phyloP scores from a whole-genome alignment of 345 rosid genomes.

The Sonneratia caseolaris region DNA sequence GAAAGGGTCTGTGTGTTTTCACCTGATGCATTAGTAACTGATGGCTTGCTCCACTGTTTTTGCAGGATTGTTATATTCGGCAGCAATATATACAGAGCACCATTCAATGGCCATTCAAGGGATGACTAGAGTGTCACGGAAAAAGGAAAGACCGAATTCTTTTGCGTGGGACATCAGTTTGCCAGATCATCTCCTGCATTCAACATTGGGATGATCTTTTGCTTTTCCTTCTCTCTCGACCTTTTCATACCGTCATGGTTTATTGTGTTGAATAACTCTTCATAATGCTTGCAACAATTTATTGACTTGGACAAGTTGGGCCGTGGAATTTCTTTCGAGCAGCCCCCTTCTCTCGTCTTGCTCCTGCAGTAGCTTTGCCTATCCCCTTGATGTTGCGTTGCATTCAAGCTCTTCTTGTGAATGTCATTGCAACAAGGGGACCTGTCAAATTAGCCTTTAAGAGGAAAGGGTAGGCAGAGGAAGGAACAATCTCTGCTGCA shows the following conservation, averaged over 20 bases:
- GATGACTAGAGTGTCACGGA: neutral
- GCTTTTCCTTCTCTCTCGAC: neutral
- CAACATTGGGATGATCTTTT: neutral
- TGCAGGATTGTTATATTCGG: neutral
- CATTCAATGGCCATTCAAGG: neutral
- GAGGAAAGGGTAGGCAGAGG: too few species aligned
- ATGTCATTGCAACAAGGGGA: neutral
- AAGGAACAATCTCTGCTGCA: too few species aligned
- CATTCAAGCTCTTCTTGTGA: too few species aligned
- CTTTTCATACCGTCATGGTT: neutral
- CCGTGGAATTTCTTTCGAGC: neutral
- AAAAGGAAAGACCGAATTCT: neutral
- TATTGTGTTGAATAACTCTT: neutral
- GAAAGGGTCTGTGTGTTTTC: neutral
- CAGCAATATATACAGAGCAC: neutral
- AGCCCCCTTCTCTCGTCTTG: neutral
- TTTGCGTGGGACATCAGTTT: neutral
- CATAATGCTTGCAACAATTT: neutral
- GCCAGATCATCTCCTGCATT: neutral
- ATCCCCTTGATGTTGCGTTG: neutral
- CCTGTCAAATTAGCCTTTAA: too few species aligned
- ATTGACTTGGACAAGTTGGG: neutral
- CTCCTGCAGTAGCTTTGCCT: neutral
- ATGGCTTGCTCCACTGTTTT: neutral
- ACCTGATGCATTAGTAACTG: neutral